These are phyloP conservation scores for Furcasterigmium furcatum DNA, from an alignment of 2,329 filamentous ascomycete genomes.

Conservation along the genomic window DNA sequence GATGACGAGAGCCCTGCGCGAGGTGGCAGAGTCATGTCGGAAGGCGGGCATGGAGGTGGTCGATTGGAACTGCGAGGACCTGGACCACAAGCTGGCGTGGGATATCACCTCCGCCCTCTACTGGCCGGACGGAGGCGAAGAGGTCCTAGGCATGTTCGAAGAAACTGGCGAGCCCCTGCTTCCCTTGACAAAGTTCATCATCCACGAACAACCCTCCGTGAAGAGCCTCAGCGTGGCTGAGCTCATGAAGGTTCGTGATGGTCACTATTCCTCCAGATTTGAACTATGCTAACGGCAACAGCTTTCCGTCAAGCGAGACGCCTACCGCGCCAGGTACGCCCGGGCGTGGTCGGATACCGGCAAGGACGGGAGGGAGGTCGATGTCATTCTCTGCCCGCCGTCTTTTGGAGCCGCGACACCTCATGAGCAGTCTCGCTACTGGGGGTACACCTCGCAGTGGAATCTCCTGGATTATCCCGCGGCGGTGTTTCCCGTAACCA, in stretches of 20 bases:
- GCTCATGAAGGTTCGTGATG: slow-evolving; percentile 26
- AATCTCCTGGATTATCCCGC: slow-evolving; percentile 67
- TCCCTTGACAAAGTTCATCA: slow-evolving; percentile 46
- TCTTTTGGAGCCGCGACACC: slow-evolving; percentile 40
- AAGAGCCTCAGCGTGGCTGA: slow-evolving; percentile 33
- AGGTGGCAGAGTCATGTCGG: slow-evolving; percentile 36
- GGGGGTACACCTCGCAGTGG: slow-evolving; percentile 66
- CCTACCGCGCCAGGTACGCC: slow-evolving; percentile 13
- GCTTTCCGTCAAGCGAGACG: slow-evolving; percentile 13
- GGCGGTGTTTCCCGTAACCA: slow-evolving; percentile 54
- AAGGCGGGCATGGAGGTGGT: slow-evolving; percentile 47
- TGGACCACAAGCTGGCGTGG: slow-evolving; percentile 12
- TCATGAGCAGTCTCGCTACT: slow-evolving; percentile 34
- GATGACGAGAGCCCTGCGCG: slow-evolving; percentile 51
- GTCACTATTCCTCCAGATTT: not conserved
- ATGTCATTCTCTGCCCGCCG: slow-evolving; percentile 48
- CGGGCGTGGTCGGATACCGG: slow-evolving; percentile 12
- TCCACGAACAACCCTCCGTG: slow-evolving; percentile 38
- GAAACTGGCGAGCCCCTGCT: slow-evolving; percentile 45
- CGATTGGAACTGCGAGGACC: slow-evolving; percentile 38
- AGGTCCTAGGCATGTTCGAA: slow-evolving; percentile 35
- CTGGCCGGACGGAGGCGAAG: slow-evolving; percentile 45
- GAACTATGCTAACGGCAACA: not conserved
- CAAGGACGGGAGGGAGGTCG: slow-evolving; percentile 22
- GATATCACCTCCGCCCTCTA: slow-evolving; percentile 32